Base-by-base conservation (phyloP, 2,329 filamentous ascomycete genomes). In the Colletotrichum melonis region DNA sequence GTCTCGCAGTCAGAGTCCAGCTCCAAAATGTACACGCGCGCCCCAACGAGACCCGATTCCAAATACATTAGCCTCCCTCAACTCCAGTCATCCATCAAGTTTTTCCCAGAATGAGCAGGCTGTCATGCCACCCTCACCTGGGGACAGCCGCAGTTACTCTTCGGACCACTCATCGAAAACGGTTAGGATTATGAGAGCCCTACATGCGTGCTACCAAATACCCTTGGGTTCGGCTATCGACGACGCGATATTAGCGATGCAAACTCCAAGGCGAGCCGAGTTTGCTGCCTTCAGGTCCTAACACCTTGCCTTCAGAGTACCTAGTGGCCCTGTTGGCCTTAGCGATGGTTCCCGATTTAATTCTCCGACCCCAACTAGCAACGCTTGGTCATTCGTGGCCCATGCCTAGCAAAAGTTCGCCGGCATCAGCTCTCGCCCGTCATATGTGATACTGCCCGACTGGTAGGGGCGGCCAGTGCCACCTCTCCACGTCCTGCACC, bases 281-380 rank as follows among this genome's bases (percentile, higher is more conserved):
- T 42, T 42, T 42, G 38, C 38, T 42, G 14, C 12, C 42, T 30
- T 28, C 12, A 30, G 28, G 46, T 22, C 52, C 32, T 14, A 49
- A n/a, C 32, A 24, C 30, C 66, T 52, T 56, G 46, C 9, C 11
- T 35, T 30, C 71, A 35, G 70, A 73, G 49, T 55, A 65, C 7
- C 46, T 26, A 35, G 56, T 56, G 56, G 24, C 35, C 30, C 56
- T 38, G 28, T 22, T 11, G 55, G 54, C n/a, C 32, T 28, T 52
- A 32, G 42, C 46, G 66, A 54, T 60, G 32, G 38, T 58, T 71
- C 32, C 67, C 67, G 59, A 26, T n/a, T 49, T 64, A 62, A 70
- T 64, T 73, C 60, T 70, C 70, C 70, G 71, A 65, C n/a, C 16
- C 58, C n/a, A 58, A 22, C 28, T 57, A 35, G 30, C 38, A 5